A percentile compares a stretch with the other conserved stretches of the same genome.
Evolutionary conservation across 139 green algal genomes (phyloP).

Genomic region (Picochlorum sp.): DNA sequence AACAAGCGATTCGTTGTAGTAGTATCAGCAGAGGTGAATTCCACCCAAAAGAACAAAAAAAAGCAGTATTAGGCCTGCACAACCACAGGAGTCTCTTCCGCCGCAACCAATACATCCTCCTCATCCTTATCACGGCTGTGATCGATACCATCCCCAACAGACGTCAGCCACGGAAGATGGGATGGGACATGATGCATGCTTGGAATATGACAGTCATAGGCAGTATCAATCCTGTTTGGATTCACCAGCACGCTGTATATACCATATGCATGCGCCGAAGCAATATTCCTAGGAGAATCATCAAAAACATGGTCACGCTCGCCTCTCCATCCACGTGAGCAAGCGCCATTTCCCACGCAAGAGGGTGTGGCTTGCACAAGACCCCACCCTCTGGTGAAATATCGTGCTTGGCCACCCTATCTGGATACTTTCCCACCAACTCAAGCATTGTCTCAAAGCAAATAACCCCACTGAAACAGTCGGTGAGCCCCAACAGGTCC

Average conservation of each 20-base stretch:
- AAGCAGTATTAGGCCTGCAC: not conserved
- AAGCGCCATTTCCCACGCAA: conserved; percentile 49
- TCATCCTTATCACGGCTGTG: not conserved
- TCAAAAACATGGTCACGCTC: conserved; percentile 58
- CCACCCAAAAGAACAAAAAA: not conserved
- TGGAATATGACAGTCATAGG: conserved; percentile 13
- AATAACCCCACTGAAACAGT: conserved; percentile 64
- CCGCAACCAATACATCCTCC: not conserved
- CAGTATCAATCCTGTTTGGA: conserved; percentile 16
- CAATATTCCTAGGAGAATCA: conserved; percentile 66
- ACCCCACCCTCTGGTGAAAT: conserved; percentile 34
- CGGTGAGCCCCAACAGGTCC: conserved; percentile 48
- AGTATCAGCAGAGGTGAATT: no score
- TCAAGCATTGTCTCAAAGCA: conserved; percentile 66
- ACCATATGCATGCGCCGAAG: conserved; percentile 47
- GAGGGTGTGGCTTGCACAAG: conserved; percentile 62
- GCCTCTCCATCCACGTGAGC: conserved; percentile 26
- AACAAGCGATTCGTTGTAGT: no score
- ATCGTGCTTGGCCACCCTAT: conserved; percentile 19
- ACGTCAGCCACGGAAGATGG: conserved; percentile 23
- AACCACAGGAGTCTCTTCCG: not conserved
- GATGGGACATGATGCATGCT: conserved; percentile 28
- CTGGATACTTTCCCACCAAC: not conserved
- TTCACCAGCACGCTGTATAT: conserved; percentile 51
- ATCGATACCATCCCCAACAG: not conserved